Conservation (phyloP, 129 eudicot genomes). For the Flaveria linearis region DNA sequence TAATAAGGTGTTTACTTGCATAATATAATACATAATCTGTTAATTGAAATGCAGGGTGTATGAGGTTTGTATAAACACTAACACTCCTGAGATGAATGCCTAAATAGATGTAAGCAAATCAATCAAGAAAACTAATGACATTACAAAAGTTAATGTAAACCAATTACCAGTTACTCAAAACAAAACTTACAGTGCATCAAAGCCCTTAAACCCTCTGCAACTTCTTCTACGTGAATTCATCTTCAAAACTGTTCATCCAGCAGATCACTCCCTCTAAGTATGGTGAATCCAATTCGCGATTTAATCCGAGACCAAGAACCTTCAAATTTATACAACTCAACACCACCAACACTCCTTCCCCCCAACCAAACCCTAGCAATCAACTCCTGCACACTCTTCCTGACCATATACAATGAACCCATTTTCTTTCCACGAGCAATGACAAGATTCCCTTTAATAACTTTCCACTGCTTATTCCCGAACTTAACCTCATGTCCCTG, state of each 20-base stretch:
- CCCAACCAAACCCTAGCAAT: constrained; percentile 46
- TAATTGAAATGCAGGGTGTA: background rate
- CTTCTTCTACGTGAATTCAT: background rate
- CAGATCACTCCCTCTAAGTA: constrained; percentile 59
- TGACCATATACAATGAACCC: too few species aligned
- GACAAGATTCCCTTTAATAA: too few species aligned
- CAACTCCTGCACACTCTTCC: constrained; percentile 41
- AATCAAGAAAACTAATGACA: background rate
- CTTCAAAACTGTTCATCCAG: constrained; percentile 21
- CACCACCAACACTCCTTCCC: constrained; percentile 32
- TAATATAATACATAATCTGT: background rate
- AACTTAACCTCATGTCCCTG: too few species aligned
- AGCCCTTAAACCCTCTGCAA: constrained; percentile 3
- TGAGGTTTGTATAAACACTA: too few species aligned
- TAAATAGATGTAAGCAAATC: background rate
- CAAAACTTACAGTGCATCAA: constrained; percentile 6
- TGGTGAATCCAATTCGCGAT: constrained; percentile 28
- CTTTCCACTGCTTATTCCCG: too few species aligned
- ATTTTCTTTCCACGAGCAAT: too few species aligned
- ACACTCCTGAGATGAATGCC: background rate
- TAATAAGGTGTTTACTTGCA: background rate
- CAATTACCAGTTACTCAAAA: background rate
- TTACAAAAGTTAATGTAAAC: background rate
- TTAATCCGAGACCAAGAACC: constrained; percentile 29
- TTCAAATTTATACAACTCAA: constrained; percentile 35